phyloP scores from a whole-genome alignment of 148 eudicot species.

The Arbutus unedo region DNA sequence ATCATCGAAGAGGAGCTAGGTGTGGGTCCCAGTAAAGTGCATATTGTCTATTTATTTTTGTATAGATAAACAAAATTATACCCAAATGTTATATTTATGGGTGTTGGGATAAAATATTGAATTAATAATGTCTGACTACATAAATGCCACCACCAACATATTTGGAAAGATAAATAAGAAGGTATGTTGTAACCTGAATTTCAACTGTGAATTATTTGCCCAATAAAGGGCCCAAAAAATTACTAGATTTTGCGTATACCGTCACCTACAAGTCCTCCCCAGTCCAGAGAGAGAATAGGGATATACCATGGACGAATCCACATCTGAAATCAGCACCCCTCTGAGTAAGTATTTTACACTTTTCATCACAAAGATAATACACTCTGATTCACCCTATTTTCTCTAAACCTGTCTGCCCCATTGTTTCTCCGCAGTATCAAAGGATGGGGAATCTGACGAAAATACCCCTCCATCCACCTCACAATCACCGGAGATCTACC shows the following conservation, averaged over 20 bases:
- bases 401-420: not conserved
- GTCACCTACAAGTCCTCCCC: not conserved
- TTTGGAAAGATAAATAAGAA: not conserved
- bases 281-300: not conserved
- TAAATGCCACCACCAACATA: not conserved
- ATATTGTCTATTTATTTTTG: too few species aligned
- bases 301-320: slow-evolving; percentile 32
- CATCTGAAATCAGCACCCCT: slow-evolving; percentile 28
- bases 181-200: too few species aligned
- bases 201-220: too few species aligned
- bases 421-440: slow-evolving; percentile 15
- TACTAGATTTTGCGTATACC: not conserved
- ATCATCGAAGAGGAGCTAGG: too few species aligned
- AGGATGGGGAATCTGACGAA: slow-evolving; percentile 15
- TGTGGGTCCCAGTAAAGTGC: too few species aligned
- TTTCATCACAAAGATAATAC: not conserved
- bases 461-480: slow-evolving; percentile 15
- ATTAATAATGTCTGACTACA: too few species aligned
- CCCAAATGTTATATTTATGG: too few species aligned
- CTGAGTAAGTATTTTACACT: slow-evolving; percentile 26
- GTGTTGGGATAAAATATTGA: too few species aligned
- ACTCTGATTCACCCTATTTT: not conserved
- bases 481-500: not conserved
- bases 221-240: not conserved
- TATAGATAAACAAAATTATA: too few species aligned